Evolutionary conservation across 352 stramenopile genomes (phyloP), one percentile per base, ranked within the genome.

Genomic region (Phytophthora constricta): DNA sequence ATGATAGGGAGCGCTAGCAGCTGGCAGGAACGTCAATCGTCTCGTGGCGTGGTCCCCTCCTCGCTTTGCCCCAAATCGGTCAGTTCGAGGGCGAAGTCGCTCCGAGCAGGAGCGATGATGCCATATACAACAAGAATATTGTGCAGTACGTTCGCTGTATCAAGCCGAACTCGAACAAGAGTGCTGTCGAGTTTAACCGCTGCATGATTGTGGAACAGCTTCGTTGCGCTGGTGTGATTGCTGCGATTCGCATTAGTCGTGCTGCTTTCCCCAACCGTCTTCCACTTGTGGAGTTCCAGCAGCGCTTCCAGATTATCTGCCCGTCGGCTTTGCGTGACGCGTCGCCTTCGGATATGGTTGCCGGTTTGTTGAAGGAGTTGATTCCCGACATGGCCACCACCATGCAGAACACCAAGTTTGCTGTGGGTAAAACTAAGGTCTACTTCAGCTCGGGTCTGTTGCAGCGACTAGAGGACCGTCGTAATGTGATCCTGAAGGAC

Each of bases 251-350:
- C 25, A 96, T 97, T 54, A 94, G 82, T 77, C 84, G 90, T 23
- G 84, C 87, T 0, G 89, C 89, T 13, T 97, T 96, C 72, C 90
- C 90, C 14, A 97, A 97, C 78, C 96, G 98, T 55, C 77, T 99
- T 42, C 80, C 81, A 45, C 92, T 99, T 7, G 61, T 79, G 1
- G 84, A 95, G 42, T 95, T 93, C 67, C 82, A 91, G 65, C 74
- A 82, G 59, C 84, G 86, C 28, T 95, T 95, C 69, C 77, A 93
- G 72, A 92, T 94, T 55, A 94, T 94, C 54, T 94, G 84, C 39
- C 86, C 86, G 1, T 92, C 86, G 14, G 71, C 79, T 5, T 33
- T 93, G 31, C 80, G 84, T 48, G 70, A 87, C 25, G 81, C 78
- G 2, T 60, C 79, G 13, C 79, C 79, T 10, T 68, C 71, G 8